Evolutionary conservation across 768 basidiomycete species (phyloP).

Genomic region (Tulasnella sp.): DNA sequence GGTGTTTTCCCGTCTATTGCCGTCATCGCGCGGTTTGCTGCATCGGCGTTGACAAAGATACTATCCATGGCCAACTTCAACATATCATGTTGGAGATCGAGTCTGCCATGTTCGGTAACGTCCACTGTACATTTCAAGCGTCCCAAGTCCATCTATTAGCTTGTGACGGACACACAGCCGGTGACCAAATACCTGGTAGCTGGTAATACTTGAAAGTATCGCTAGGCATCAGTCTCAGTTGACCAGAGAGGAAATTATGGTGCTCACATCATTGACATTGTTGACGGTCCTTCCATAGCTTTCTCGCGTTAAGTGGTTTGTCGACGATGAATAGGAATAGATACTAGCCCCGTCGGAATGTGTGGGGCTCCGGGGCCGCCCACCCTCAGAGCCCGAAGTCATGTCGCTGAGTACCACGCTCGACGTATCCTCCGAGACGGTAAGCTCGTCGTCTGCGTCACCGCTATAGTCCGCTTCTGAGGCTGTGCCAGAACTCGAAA

Average conservation of each 20-base stretch:
- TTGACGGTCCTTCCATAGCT: conserved; percentile 25
- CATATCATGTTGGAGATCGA: conserved; percentile 29
- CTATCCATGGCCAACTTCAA: conserved; percentile 7
- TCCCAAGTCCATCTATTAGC: background rate
- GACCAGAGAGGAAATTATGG: no score
- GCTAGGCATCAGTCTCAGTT: background rate
- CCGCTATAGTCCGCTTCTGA: background rate
- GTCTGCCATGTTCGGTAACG: conserved; percentile 14
- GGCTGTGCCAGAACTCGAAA: background rate
- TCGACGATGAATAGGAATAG: conserved; percentile 32
- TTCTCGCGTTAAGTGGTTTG: conserved; percentile 29
- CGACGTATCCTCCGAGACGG: background rate
- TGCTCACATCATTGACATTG: conserved; percentile 27
- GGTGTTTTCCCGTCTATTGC: background rate
- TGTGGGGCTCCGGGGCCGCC: background rate
- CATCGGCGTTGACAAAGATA: conserved; percentile 24
- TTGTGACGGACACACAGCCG: background rate
- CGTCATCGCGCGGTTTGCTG: background rate
- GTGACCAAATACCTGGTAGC: background rate
- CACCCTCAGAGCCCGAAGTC: background rate
- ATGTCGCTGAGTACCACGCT: background rate
- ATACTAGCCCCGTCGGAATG: conserved; percentile 19
- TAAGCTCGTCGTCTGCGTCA: conserved; percentile 2
- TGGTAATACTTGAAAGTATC: background rate
- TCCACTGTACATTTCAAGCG: conserved; percentile 1